Evolutionary conservation across 306 rosid genomes (phyloP).

Genomic region (Cicer arietinum): DNA sequence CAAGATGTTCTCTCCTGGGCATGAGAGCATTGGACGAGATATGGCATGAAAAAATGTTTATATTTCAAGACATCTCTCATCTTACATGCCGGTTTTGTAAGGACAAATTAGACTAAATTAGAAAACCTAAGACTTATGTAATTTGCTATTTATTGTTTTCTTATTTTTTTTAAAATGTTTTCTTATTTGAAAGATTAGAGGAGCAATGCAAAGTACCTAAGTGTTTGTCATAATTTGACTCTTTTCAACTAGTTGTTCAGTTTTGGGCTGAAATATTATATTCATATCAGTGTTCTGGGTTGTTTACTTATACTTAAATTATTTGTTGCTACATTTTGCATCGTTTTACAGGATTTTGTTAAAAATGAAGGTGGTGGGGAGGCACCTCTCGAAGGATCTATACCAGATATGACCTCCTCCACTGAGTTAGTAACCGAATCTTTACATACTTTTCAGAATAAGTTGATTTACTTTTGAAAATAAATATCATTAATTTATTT

Average conservation of each 20-base stretch:
- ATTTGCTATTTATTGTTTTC: background rate
- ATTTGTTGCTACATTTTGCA: slow-evolving; percentile 36
- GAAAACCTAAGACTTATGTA: background rate
- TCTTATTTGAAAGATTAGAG: background rate
- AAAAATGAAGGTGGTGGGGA: slow-evolving; percentile 89
- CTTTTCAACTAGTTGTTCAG: slow-evolving; percentile 23
- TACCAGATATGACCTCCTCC: slow-evolving; percentile 99
- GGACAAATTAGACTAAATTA: background rate
- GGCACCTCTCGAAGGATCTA: slow-evolving; percentile 95
- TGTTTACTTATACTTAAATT: slow-evolving; percentile 24
- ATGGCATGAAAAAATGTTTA: background rate
- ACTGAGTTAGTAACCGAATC: slow-evolving; percentile 72
- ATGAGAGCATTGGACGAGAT: background rate
- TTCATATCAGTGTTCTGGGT: slow-evolving; percentile 32
- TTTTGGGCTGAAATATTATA: slow-evolving; percentile 33
- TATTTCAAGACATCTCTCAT: background rate
- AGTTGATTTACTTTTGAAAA: slow-evolving; percentile 25
- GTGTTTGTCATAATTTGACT: background rate
- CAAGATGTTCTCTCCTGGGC: background rate
- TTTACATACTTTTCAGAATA: slow-evolving; percentile 29
- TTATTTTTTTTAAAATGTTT: background rate
- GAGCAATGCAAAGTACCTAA: slow-evolving; percentile 20
- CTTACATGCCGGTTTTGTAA: slow-evolving; percentile 1
- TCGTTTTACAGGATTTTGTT: slow-evolving; percentile 76
- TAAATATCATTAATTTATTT: slow-evolving; percentile 41